These are phyloP conservation scores for Balansia obtecta DNA, from an alignment of 2,329 filamentous ascomycete genomes.

Conservation along the genomic window DNA sequence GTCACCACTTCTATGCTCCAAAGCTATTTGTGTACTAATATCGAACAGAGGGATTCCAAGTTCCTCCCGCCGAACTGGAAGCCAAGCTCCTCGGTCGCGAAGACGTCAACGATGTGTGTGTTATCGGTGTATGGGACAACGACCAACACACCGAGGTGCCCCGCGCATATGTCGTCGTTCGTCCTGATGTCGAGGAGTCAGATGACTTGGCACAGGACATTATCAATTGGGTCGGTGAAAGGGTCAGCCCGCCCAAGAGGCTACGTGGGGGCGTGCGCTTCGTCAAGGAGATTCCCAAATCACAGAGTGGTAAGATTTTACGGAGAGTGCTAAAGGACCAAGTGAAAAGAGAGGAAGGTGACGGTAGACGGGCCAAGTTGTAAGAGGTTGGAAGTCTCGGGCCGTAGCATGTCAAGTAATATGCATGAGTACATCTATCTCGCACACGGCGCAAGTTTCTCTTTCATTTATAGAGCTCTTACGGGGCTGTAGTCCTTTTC, in stretches of 20 bases:
- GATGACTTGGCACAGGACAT: conserved; percentile 24
- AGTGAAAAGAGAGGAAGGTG: conserved; percentile 23
- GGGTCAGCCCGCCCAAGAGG: conserved; percentile 54
- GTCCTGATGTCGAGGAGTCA: conserved; percentile 22
- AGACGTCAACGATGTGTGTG: conserved; percentile 45
- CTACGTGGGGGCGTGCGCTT: conserved; percentile 61
- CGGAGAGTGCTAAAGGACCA: conserved; percentile 35
- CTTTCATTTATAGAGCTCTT: too few relatives aligned
- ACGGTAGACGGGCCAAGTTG: conserved; percentile 21
- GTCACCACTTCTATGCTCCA: not conserved
- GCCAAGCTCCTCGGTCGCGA: conserved; percentile 30
- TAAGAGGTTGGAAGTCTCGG: conserved; percentile 11
- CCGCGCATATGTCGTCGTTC: conserved; percentile 29
- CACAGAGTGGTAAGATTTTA: conserved; percentile 40
- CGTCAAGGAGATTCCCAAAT: conserved; percentile 58
- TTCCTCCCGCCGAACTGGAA: conserved; percentile 55
- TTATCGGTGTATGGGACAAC: conserved; percentile 47
- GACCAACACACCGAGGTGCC: conserved; percentile 56
- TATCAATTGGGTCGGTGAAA: conserved; percentile 31
- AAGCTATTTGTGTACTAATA: conserved; percentile 27
- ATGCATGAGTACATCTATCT: too few relatives aligned
- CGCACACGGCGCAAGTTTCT: too few relatives aligned
- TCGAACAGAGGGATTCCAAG: conserved; percentile 48
- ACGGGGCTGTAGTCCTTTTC: too few relatives aligned
- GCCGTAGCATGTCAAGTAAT: too few relatives aligned